Base-by-base conservation (phyloP, 108 stramenopile species). In the Skeletonema grethae region DNA sequence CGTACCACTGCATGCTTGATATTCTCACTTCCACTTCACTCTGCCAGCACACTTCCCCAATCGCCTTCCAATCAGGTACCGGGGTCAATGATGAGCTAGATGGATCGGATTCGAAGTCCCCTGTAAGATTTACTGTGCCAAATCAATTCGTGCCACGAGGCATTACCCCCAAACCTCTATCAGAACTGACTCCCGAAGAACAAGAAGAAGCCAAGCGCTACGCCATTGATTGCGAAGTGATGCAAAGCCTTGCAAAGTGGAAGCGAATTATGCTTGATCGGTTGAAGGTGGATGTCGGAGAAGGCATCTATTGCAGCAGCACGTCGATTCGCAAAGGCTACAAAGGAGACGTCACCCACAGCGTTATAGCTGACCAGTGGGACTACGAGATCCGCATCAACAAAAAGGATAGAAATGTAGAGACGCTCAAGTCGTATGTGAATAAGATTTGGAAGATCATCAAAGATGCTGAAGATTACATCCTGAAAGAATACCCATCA, bases 11-110 rank as follows among this genome's bases (percentile, higher is more conserved):
- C 16, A 29, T 46, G n/a, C 36, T 45, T 41, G 34, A 61, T 16
- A 65, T 1, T 28, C 45, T 57, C 43, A 20, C 39, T 38, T n/a
- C 55, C 62, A 56, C 41, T 31, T 59, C 4, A 31, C 57, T 29
- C 0, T 30, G 35, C 31, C n/a, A 77, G 80, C 80, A 82, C 64
- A 68, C 84, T 24, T 22, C 80, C 0, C 84, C 84, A 2, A 65
- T 85, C 12, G 82, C 84, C 8, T 85, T 82, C 59, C 22, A 56
- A 29, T 32, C 43, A 16, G 76, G 76, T 2, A 84, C 82, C 0
- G 84, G 81, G n/a, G 82, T 85, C 15, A 85, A 81, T 43, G 84
- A 85, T 57, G 81, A 85, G 50, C 65, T 85, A 5, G 84, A 85
- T 73, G 82, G 80, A 6, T 69, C 81, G 13, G 81, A 82, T 18